Evolutionary conservation across 2,329 filamentous ascomycete genomes (phyloP).

Genomic region (Cercospora beticola): DNA sequence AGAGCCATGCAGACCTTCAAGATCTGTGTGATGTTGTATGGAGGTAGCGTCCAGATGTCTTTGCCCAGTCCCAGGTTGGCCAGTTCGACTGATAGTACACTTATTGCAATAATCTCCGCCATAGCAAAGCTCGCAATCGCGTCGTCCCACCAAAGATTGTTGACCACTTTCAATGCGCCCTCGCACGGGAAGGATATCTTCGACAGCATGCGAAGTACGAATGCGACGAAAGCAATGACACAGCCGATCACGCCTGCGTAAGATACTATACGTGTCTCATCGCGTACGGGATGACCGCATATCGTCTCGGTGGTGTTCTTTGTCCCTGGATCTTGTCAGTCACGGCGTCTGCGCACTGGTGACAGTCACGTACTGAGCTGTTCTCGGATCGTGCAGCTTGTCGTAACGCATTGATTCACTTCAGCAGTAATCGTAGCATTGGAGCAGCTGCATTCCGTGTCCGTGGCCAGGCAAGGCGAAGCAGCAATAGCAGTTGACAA

Average conservation of each 20-base stretch:
- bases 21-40: conserved; percentile 22
- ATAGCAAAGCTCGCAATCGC: conserved; percentile 20
- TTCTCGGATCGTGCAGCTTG: conserved; percentile 9
- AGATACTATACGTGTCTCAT: conserved; percentile 18
- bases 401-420: conserved; percentile 5
- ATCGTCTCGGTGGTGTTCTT: conserved; percentile 23
- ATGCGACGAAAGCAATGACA: conserved; percentile 17
- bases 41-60: conserved; percentile 28
- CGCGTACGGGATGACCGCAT: conserved; percentile 15
- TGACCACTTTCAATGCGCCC: background rate
- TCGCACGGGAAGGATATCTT: conserved; percentile 16
- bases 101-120: conserved; percentile 18
- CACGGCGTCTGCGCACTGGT: background rate
- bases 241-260: conserved; percentile 18
- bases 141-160: conserved; percentile 24
- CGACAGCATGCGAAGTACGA: conserved; percentile 19
- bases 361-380: conserved; percentile 7
- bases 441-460: conserved; percentile 19
- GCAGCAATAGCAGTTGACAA: conserved; percentile 19
- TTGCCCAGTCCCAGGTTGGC: conserved; percentile 28
- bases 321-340: conserved; percentile 7
- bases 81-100: conserved; percentile 12
- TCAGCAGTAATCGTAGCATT: conserved; percentile 10
- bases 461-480: conserved; percentile 22
- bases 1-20: background rate